These are phyloP conservation scores for Leccinum olivaceopallidum DNA, from an alignment of 768 basidiomycete genomes.

Conservation along the genomic window DNA sequence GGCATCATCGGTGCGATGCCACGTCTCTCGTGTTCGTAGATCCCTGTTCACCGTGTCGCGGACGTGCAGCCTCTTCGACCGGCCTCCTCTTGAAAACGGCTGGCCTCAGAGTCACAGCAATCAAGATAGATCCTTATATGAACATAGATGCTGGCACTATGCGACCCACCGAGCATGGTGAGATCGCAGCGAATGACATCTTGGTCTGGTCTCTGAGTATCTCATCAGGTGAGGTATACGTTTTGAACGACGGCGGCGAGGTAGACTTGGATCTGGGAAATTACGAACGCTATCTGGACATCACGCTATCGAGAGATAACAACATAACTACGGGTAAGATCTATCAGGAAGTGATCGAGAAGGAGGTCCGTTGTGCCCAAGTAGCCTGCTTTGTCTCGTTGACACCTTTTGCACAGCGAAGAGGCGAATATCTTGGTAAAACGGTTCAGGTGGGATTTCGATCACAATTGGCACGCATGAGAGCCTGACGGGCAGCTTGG, in stretches of 20 bases:
- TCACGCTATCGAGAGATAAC: conserved; percentile 92
- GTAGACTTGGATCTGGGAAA: conserved; percentile 98
- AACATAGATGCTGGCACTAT: conserved; percentile 99
- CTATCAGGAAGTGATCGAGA: conserved; percentile 94
- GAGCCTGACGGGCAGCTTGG: conserved; percentile 10
- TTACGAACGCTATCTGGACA: conserved; percentile 96
- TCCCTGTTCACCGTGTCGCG: conserved; percentile 22
- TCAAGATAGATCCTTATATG: conserved; percentile 99
- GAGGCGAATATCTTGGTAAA: conserved; percentile 91
- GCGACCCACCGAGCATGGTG: conserved; percentile 97
- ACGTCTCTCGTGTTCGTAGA: conserved; percentile 15
- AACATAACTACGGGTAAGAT: conserved; percentile 99
- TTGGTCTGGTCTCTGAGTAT: conserved; percentile 20
- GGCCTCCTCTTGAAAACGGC: conserved; percentile 93
- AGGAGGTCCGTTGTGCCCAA: conserved; percentile 68
- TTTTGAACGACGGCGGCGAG: conserved; percentile 97
- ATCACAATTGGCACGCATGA: background rate
- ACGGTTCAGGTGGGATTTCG: conserved; percentile 77
- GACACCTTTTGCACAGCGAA: conserved; percentile 46
- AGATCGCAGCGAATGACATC: conserved; percentile 30
- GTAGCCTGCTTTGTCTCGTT: conserved; percentile 10
- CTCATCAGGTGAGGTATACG: conserved; percentile 87
- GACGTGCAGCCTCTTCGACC: conserved; percentile 83
- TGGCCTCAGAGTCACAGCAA: conserved; percentile 95
- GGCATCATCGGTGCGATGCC: conserved; percentile 87